Conservation (phyloP, 2,329 filamentous ascomycete species). For the Fusarium scirpi region DNA sequence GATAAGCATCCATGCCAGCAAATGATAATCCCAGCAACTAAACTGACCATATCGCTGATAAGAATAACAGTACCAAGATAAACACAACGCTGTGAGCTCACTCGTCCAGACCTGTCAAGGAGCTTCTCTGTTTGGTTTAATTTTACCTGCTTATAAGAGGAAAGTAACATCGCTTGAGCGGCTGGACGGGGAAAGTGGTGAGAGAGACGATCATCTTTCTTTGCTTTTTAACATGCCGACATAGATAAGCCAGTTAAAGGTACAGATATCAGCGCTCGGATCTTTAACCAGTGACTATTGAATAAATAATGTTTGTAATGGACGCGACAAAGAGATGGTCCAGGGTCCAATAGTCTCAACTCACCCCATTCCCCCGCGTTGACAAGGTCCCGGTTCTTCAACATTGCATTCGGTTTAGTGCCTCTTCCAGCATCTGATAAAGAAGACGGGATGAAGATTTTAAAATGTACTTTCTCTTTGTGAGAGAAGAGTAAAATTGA, state of each 20-base stretch:
- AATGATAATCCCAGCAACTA: constrained; percentile 20
- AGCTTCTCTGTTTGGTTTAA: constrained; percentile 21
- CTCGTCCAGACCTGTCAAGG: constrained; percentile 7
- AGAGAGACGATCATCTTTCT: constrained; percentile 1
- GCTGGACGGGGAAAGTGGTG: constrained; percentile 1
- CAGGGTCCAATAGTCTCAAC: constrained; percentile 7
- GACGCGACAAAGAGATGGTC: constrained; percentile 37
- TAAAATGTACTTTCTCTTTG: not conserved
- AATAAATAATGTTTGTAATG: constrained; percentile 35
- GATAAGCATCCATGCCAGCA: constrained; percentile 46
- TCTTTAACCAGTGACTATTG: not conserved
- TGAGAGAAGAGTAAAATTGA: not conserved
- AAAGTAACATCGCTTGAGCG: constrained; percentile 28
- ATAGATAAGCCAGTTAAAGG: constrained; percentile 24
- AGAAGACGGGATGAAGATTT: not conserved
- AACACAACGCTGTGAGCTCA: constrained; percentile 6
- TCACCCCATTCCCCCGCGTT: constrained; percentile 28
- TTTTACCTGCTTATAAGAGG: not conserved
- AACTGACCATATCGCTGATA: constrained; percentile 33
- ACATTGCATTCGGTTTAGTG: not conserved
- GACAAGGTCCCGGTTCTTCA: not conserved
- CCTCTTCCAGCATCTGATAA: not conserved
- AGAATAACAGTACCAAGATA: constrained; percentile 19
- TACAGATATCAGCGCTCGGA: not conserved
- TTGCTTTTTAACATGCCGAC: constrained; percentile 24